Percentiles rank a stretch among this genome's conserved stretches.
phyloP scores from a whole-genome alignment of 148 eudicot genomes.

The Rhododendron mucronatum region DNA sequence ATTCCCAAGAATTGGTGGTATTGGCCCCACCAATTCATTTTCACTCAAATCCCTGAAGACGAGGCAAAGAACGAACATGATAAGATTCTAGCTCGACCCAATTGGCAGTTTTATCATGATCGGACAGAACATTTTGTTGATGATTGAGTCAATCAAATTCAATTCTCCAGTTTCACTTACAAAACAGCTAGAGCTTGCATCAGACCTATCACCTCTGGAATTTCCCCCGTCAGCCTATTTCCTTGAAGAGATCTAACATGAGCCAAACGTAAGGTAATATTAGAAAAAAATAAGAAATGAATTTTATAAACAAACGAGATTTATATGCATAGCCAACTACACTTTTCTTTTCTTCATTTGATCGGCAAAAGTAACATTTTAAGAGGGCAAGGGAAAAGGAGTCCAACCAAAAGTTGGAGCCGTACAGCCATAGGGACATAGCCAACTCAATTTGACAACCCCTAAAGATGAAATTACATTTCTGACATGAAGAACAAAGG shows the following conservation, averaged over 20 bases:
- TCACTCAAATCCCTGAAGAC: conserved; percentile 58
- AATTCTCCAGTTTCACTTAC: conserved; percentile 26
- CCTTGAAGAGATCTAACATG: conserved; percentile 58
- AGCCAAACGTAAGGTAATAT: background rate
- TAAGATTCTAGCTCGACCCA: background rate
- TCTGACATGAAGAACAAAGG: background rate
- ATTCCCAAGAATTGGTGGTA: conserved; percentile 68
- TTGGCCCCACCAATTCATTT: conserved; percentile 62
- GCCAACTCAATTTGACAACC: background rate
- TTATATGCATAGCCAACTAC: background rate
- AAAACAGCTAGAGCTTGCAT: conserved; percentile 81
- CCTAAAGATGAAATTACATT: background rate
- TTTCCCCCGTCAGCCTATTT: conserved; percentile 53
- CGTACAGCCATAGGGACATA: no score
- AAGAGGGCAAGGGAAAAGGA: no score
- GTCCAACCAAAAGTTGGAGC: no score
- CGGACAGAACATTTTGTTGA: background rate
- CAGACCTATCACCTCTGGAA: conserved; percentile 66
- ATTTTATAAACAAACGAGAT: background rate
- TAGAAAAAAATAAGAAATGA: background rate
- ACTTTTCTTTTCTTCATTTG: no score
- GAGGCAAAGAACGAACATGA: background rate
- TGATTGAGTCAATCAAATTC: background rate
- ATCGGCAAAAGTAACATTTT: no score
- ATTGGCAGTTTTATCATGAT: background rate